These are phyloP conservation scores for Phytophthora constricta DNA, from an alignment of 352 stramenopile species.

Conservation along the genomic window DNA sequence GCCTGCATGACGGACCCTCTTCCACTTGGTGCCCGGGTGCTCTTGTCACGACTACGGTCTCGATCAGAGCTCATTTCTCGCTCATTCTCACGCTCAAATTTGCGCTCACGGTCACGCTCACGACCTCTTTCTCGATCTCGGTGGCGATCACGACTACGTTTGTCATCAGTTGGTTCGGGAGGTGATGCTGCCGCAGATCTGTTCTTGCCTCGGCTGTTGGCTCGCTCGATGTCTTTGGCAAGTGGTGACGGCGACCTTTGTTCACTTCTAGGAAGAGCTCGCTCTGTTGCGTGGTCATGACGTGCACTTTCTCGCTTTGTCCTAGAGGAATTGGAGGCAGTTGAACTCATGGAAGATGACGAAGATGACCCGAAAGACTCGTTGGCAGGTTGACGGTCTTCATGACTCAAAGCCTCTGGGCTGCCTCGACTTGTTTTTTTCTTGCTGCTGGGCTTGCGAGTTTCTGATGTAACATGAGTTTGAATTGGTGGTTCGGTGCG, in stretches of 20 bases:
- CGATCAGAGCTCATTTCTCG: conserved; percentile 35
- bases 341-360: conserved; percentile 36
- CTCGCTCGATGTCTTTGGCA: conserved; percentile 13
- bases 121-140: conserved; percentile 24
- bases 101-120: conserved; percentile 31
- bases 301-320: conserved; percentile 20
- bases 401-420: conserved; percentile 4
- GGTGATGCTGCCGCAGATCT: conserved; percentile 12
- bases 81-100: conserved; percentile 35
- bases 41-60: conserved; percentile 35
- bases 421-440: conserved; percentile 39
- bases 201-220: conserved; percentile 22
- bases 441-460: conserved; percentile 21
- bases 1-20: conserved; percentile 74
- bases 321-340: conserved; percentile 22
- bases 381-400: conserved; percentile 20
- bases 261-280: conserved; percentile 22
- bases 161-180: conserved; percentile 16
- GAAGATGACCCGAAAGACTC: conserved; percentile 28
- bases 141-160: conserved; percentile 20
- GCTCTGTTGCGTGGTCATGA: conserved; percentile 13
- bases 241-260: conserved; percentile 32
- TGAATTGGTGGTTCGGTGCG: conserved; percentile 7
- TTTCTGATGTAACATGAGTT: neutral
- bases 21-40: conserved; percentile 25